A percentile compares a stretch with the other conserved stretches of the same genome.
Conservation (phyloP, 192 early-diverging fungal species). For the Backusella sp. region DNA sequence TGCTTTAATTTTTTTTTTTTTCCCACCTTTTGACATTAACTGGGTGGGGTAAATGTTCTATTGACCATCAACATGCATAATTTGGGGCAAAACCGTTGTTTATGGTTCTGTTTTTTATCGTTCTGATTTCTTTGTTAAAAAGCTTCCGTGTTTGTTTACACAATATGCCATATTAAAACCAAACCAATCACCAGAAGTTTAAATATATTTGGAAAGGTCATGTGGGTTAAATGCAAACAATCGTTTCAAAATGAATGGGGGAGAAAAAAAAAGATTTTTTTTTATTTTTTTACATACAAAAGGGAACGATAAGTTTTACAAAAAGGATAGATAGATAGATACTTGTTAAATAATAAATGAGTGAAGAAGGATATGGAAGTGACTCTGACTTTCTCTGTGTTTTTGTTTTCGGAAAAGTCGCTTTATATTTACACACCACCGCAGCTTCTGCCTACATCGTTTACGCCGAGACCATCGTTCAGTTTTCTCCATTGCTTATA, state of each 20-base stretch:
- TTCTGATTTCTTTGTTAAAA: not conserved
- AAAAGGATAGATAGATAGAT: not conserved
- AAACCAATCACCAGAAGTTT: not conserved
- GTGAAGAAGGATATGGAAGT: not conserved
- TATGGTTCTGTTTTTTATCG: not conserved
- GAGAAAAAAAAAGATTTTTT: not conserved
- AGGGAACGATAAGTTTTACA: not conserved
- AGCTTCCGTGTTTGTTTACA: not conserved
- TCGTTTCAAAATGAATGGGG: slow-evolving; percentile 4
- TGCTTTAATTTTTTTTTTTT: too few relatives aligned
- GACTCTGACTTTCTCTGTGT: not conserved
- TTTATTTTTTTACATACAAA: slow-evolving; percentile 8
- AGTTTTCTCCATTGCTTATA: slow-evolving; percentile 28
- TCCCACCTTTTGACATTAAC: not conserved
- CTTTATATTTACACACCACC: slow-evolving; percentile 35
- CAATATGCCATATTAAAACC: not conserved
- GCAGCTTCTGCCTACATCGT: slow-evolving; percentile 38
- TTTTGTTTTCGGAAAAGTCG: not conserved
- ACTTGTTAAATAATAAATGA: not conserved
- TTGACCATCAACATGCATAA: not conserved
- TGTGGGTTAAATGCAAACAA: not conserved
- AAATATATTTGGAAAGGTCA: not conserved
- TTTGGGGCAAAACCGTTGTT: not conserved
- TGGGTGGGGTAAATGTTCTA: not conserved
- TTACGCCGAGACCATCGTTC: slow-evolving; percentile 35